phyloP scores from a whole-genome alignment of 805 yeast species.

The Jamesozyma gamospora region DNA sequence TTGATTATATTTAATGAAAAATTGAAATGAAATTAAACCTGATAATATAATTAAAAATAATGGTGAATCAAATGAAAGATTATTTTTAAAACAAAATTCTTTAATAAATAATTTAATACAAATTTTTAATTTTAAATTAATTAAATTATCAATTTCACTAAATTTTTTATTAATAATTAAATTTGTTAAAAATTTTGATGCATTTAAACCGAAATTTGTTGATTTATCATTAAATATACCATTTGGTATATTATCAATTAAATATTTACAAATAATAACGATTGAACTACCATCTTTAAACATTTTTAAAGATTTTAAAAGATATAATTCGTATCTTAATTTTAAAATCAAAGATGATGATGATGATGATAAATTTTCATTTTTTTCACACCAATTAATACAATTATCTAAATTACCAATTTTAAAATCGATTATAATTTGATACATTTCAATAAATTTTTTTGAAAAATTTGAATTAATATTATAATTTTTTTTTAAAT shows the following conservation, averaged over 20 bases:
- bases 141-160: constrained; percentile 16
- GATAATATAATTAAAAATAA: constrained; percentile 40
- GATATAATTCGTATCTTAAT: constrained; percentile 19
- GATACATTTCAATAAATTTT: constrained; percentile 35
- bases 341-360: background rate
- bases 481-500: constrained; percentile 25
- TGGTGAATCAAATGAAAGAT: constrained; percentile 45
- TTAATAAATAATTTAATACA: constrained; percentile 32
- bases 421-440: constrained; percentile 32
- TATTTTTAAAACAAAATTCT: constrained; percentile 40
- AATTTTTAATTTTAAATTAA: constrained; percentile 14
- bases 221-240: constrained; percentile 33
- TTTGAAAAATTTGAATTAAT: constrained; percentile 22
- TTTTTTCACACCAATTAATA: constrained; percentile 37
- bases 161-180: constrained; percentile 16
- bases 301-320: constrained; percentile 15
- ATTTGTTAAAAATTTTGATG: constrained; percentile 38
- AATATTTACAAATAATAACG: constrained; percentile 31
- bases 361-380: constrained; percentile 6
- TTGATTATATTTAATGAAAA: constrained; percentile 39
- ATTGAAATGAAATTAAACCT: constrained; percentile 46
- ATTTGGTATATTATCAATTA: constrained; percentile 25
- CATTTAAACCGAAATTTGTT: constrained; percentile 9
- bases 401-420: constrained; percentile 36
- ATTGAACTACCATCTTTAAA: constrained; percentile 9